Evolutionary conservation across 1,284 basidiomycete species (phyloP).

Genomic region (Malassezia dermatis): DNA sequence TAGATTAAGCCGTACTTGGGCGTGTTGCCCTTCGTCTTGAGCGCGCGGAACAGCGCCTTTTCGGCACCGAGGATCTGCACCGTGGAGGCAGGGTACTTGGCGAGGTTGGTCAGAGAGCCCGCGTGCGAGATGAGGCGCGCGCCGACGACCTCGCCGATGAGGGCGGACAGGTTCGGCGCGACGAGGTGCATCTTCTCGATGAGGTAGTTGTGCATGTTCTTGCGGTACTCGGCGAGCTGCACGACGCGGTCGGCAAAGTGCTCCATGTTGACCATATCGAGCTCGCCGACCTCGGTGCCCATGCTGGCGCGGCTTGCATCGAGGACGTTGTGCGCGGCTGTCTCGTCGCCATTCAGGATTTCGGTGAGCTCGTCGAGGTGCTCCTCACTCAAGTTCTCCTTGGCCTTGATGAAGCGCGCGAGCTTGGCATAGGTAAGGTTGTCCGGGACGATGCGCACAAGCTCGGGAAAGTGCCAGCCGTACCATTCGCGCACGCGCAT

Average conservation of each 20-base stretch:
- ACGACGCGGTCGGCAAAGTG: constrained; percentile 84
- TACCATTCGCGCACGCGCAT: constrained; percentile 99
- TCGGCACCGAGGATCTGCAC: constrained; percentile 97
- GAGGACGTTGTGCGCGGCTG: constrained; percentile 80
- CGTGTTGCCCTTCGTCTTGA: constrained; percentile 98
- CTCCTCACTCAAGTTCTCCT: constrained; percentile 59
- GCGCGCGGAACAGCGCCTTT: constrained; percentile 90
- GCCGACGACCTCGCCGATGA: constrained; percentile 89
- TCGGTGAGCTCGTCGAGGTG: constrained; percentile 66
- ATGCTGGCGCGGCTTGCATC: constrained; percentile 89
- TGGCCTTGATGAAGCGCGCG: constrained; percentile 80
- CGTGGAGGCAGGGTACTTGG: constrained; percentile 96
- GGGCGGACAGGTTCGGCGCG: constrained; percentile 77
- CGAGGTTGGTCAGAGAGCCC: constrained; percentile 89
- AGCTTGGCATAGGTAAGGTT: constrained; percentile 88
- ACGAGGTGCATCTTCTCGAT: constrained; percentile 97
- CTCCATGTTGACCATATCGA: constrained; percentile 93
- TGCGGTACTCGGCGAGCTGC: constrained; percentile 84
- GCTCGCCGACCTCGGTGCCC: constrained; percentile 82
- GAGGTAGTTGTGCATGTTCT: constrained; percentile 77
- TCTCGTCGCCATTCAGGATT: constrained; percentile 75
- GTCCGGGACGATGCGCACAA: constrained; percentile 85
- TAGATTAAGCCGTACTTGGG: constrained; percentile 62
- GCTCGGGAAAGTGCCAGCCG: constrained; percentile 99
- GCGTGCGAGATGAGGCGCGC: constrained; percentile 92